phyloP scores from a whole-genome alignment of 2,329 filamentous ascomycete genomes.

The Diaporthe velutina region DNA sequence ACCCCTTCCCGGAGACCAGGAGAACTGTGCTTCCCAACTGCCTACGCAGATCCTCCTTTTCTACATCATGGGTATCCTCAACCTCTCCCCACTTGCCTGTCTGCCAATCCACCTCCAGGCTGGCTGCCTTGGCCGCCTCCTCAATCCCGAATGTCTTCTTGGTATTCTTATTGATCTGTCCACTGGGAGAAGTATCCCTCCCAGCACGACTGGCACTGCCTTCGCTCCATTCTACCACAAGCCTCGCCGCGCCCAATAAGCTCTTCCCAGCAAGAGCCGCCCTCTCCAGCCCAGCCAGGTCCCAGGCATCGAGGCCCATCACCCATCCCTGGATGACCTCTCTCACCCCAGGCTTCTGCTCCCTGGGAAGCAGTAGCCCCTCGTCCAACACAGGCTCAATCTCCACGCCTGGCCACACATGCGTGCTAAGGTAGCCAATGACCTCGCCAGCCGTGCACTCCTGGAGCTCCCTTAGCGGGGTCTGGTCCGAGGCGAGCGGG shows the following conservation, averaged over 20 bases:
- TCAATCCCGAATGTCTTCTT: conserved; percentile 78
- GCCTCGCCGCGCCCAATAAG: conserved; percentile 79
- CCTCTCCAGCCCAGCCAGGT: conserved; percentile 88
- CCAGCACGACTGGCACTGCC: conserved; percentile 66
- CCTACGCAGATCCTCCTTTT: conserved; percentile 87
- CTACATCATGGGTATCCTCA: conserved; percentile 97
- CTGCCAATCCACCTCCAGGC: conserved; percentile 91
- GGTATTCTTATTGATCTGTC: conserved; percentile 44
- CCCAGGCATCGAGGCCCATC: conserved; percentile 77
- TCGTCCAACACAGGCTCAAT: conserved; percentile 85
- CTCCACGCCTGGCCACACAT: conserved; percentile 86
- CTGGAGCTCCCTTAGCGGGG: conserved; percentile 79
- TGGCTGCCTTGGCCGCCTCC: conserved; percentile 82
- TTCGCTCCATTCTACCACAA: conserved; percentile 91
- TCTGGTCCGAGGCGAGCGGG: conserved; percentile 64
- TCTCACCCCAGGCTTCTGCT: conserved; percentile 80
- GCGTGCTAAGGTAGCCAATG: conserved; percentile 76
- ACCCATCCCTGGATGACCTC: conserved; percentile 86
- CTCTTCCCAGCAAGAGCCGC: conserved; percentile 90
- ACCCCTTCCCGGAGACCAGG: conserved; percentile 75
- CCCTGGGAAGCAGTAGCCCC: conserved; percentile 80
- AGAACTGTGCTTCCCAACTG: conserved; percentile 91
- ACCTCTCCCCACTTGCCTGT: conserved; percentile 94
- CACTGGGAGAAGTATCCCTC: conserved; percentile 38
- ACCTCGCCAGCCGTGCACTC: conserved; percentile 77